phyloP scores from a whole-genome alignment of 1,284 basidiomycete genomes.

The Boletus sp. region DNA sequence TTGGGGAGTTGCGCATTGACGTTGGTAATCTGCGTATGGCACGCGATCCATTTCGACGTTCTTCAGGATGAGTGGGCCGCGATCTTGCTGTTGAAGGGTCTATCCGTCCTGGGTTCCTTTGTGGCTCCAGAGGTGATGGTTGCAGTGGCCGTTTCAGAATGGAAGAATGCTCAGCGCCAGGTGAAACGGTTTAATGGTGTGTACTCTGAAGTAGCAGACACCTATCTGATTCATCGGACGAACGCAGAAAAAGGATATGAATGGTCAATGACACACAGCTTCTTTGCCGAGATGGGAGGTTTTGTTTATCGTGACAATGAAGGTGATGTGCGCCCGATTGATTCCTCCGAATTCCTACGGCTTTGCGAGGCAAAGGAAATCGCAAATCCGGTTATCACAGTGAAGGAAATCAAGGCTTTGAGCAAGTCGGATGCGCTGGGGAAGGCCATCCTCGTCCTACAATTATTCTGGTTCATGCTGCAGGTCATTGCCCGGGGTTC shows the following conservation, averaged over 20 bases:
- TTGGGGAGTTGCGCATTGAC: background rate
- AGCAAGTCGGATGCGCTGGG: background rate
- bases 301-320: background rate
- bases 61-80: background rate
- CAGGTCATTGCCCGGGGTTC: background rate
- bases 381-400: constrained; percentile 2
- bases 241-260: background rate
- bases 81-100: background rate
- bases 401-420: background rate
- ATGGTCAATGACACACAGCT: constrained; percentile 5
- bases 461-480: background rate
- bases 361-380: background rate
- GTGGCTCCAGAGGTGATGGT: background rate
- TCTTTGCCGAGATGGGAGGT: constrained; percentile 4
- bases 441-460: background rate
- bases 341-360: background rate
- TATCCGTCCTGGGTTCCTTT: background rate
- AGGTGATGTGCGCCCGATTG: background rate
- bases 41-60: background rate
- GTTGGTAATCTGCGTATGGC: background rate
- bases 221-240: background rate
- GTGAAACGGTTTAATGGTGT: background rate
- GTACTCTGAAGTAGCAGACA: background rate
- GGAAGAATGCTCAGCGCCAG: background rate
- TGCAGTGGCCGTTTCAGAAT: background rate